Evolutionary conservation across 2,329 filamentous ascomycete genomes (phyloP).

Genomic region (Cryphonectria japonica): DNA sequence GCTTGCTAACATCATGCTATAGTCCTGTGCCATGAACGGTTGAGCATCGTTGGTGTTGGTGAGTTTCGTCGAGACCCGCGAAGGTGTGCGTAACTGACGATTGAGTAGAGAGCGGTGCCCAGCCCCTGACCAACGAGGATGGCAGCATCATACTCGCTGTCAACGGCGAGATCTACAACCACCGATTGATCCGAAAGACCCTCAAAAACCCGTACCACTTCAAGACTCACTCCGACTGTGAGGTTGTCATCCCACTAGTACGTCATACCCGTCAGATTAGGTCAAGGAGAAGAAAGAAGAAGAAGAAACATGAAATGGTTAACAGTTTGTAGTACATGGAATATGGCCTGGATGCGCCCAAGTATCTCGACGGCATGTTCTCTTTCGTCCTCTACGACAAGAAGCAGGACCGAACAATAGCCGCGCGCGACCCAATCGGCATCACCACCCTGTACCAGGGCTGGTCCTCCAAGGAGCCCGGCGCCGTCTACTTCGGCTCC

Average conservation of each 20-base stretch:
- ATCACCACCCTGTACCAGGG: slow-evolving; percentile 98
- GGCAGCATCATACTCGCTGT: slow-evolving; percentile 87
- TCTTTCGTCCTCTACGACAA: slow-evolving; percentile 98
- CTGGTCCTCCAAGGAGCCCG: slow-evolving; percentile 80
- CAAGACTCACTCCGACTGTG: slow-evolving; percentile 98
- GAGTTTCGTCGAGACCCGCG: slow-evolving; percentile 43
- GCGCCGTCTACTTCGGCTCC: slow-evolving; percentile 91
- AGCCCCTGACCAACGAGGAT: slow-evolving; percentile 92
- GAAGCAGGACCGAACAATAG: slow-evolving; percentile 86
- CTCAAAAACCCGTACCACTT: slow-evolving; percentile 87
- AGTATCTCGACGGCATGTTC: slow-evolving; percentile 98
- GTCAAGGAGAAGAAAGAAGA: neutral
- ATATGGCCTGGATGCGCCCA: slow-evolving; percentile 88
- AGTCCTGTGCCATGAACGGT: slow-evolving; percentile 96
- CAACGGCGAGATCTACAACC: slow-evolving; percentile 99
- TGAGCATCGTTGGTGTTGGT: slow-evolving; percentile 98
- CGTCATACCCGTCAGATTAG: slow-evolving; percentile 38
- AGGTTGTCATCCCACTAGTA: slow-evolving; percentile 97
- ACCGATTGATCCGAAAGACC: slow-evolving; percentile 87
- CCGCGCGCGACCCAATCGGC: slow-evolving; percentile 94
- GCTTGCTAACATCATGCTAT: slow-evolving; percentile 38
- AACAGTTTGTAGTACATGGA: slow-evolving; percentile 73
- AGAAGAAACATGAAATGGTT: neutral
- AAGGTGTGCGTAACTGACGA: slow-evolving; percentile 32
- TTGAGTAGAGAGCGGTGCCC: slow-evolving; percentile 81